phyloP scores from a whole-genome alignment of 257 asterid genomes.

The Leptodermis oblonga region DNA sequence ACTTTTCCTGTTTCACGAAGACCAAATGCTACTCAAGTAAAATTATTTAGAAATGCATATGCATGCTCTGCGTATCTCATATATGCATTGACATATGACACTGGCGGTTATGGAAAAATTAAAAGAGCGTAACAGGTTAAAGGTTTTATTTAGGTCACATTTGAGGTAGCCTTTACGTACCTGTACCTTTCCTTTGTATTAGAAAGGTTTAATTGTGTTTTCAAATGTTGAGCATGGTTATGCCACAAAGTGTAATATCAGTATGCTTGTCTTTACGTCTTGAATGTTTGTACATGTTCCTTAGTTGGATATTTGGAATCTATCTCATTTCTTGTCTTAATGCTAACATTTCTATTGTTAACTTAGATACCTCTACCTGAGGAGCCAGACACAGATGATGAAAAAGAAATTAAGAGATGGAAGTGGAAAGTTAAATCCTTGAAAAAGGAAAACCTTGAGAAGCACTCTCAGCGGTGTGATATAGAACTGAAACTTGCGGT shows the following conservation, averaged over 20 bases:
- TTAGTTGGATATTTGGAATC: background rate
- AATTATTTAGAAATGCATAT: background rate
- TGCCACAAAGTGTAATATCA: background rate
- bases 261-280: background rate
- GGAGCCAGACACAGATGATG: constrained; percentile 79
- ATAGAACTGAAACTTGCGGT: constrained; percentile 93
- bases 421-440: constrained; percentile 70
- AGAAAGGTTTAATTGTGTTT: background rate
- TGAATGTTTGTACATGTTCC: background rate
- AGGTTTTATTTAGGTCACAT: background rate
- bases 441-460: constrained; percentile 77
- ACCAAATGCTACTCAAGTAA: background rate
- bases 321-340: constrained; percentile 18
- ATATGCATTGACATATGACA: background rate
- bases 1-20: background rate
- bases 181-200: background rate
- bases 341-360: constrained; percentile 10
- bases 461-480: constrained; percentile 94
- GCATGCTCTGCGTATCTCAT: background rate
- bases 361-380: constrained; percentile 78
- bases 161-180: background rate
- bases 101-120: background rate
- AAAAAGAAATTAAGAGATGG: constrained; percentile 68
- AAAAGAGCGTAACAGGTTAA: background rate
- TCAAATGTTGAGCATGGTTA: background rate